Base-by-base conservation (phyloP, 2,329 filamentous ascomycete genomes). In the Botryotinia convoluta region DNA sequence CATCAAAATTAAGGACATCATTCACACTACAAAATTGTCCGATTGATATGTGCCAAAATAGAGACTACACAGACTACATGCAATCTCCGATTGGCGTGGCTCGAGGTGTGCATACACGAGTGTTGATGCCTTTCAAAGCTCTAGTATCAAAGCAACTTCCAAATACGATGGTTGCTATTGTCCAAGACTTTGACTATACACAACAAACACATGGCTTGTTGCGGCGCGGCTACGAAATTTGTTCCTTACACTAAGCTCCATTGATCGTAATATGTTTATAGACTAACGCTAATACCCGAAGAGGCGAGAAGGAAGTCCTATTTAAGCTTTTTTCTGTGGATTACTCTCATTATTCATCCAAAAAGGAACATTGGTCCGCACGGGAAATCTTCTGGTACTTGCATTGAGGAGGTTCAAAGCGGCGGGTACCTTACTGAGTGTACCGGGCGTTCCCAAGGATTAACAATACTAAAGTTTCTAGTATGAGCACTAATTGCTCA, bases 401-500 rank as follows among this genome's bases (percentile, higher is more conserved):
- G 45, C 45, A 39, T 67, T 54, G 10, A 29, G 14, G 5, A 18
- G 7, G 26, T 48, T 67, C 45, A 67, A 67, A 67, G 64, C 64
- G 45, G n/a, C 45, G 32, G 64, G 45, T 54, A 39, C 45, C 32
- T 54, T n/a, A 37, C 64, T 37, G 63, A 26, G 29, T 65, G 32
- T 35, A 54, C 48, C 45, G 14, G 45, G 26, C 37, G 37, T 67
- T 18, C 18, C 64, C 64, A 51, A 37, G 45, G 32, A 54, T 68
- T 14, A n/a, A 37, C 18, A 22, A 29, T 16, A 29, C 32, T 9
- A 39, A 54, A 37, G 14, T 29, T 48, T n/a, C 18, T 68, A 68
- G 45, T 29, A 32, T 54, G 64, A 39, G 64, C 64, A 54, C 64
- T 68, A 29, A 39, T 68, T 68, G 16, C 64, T 68, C 64, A 68